Base-by-base conservation (phyloP, 164 flowering plant species). In the Litsea cubeba region DNA sequence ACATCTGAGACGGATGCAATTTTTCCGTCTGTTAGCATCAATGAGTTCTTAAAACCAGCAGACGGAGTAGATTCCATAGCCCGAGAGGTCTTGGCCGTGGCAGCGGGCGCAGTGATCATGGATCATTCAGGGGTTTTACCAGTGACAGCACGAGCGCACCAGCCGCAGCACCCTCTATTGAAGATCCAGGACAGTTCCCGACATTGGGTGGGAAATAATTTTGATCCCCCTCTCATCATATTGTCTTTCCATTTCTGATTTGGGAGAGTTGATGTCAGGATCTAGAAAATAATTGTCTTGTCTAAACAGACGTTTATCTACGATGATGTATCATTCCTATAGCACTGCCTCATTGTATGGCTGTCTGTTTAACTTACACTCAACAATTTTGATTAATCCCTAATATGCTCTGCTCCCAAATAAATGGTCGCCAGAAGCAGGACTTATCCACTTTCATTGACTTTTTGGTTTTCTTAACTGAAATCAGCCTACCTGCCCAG, bases 31-130 rank as follows among this genome's bases (percentile, higher is more conserved):
- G 80, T 93, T 30, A 91, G 87, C 91, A 89, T 95, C 15, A 87
- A 86, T 67, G 97, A 93, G 80, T 95, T 93, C 79, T 84, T 95
- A 86, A 95, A 93, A 88, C 94, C 97, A 64, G 88, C 89, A 74
- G 95, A 89, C 12, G 94, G 97, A 8, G 87, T 75, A 87, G 77
- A 74, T 81, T 71, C 83, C 86, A 89, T 71, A 69, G 77, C 60
- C 76, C 86, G 12, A 85, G 92, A 20, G 92, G 94, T 3, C 92
- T 95, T 10, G 91, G 92, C 3, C 77, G 97, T 5, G 97, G 97
- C 8, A 60, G 68, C 22, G 77, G 77, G 7, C 88, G 90, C 4
- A 81, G 87, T 67, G 94, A 91, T 0, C 89, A 90, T 76, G 93
- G 94, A 20, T 40, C 85, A 1, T 49, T 30, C 23, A 84, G 94